These are phyloP conservation scores for Castanea mollissima DNA, from an alignment of 306 rosid genomes.

Conservation along the genomic window DNA sequence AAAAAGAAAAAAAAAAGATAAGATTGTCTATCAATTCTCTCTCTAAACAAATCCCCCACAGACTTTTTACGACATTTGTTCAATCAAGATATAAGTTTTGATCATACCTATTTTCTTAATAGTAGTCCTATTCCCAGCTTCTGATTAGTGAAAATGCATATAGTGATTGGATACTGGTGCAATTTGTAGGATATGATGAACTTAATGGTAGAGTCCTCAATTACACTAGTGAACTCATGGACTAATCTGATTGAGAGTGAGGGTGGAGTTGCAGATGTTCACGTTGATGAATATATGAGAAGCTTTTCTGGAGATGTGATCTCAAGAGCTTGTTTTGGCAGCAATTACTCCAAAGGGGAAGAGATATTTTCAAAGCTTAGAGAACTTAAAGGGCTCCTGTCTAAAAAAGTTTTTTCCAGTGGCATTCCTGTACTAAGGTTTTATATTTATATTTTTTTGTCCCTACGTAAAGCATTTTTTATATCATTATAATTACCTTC, in stretches of 20 bases:
- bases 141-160: too few relatives aligned
- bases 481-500: too few relatives aligned
- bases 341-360: background rate
- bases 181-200: constrained; percentile 23
- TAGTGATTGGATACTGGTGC: background rate
- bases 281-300: constrained; percentile 22
- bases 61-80: too few relatives aligned
- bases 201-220: constrained; percentile 10
- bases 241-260: constrained; percentile 2
- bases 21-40: too few relatives aligned
- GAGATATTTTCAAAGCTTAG: constrained; percentile 14
- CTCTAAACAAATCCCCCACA: too few relatives aligned
- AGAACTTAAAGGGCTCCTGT: background rate
- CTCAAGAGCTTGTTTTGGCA: constrained; percentile 28
- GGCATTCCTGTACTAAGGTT: constrained; percentile 25
- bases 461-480: background rate
- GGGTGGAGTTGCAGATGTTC: constrained; percentile 15
- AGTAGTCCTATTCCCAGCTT: too few relatives aligned
- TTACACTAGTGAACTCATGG: constrained; percentile 20
- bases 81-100: too few relatives aligned
- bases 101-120: too few relatives aligned
- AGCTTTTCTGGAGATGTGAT: constrained; percentile 30
- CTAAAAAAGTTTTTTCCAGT: background rate
- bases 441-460: background rate
- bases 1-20: too few relatives aligned